Percentiles rank a stretch among this genome's conserved stretches.
phyloP scores from a whole-genome alignment of 495 filamentous ascomycete species.

The Tetracladium marchalianum region DNA sequence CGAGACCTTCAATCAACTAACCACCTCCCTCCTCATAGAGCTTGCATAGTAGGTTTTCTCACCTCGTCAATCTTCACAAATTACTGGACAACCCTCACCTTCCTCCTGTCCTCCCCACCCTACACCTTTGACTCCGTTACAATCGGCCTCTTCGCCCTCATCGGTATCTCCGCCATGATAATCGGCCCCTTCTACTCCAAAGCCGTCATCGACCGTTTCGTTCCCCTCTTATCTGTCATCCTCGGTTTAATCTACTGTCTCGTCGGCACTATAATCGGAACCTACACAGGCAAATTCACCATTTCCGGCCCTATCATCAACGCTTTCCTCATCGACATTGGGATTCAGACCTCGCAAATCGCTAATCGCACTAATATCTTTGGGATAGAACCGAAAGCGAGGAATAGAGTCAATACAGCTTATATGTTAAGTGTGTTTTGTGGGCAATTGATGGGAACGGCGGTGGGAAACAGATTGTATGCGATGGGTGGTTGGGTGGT shows the following conservation, averaged over 20 bases:
- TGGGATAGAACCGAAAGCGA: constrained; percentile 55
- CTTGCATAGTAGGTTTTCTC: constrained; percentile 47
- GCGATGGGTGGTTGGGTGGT: constrained; percentile 59
- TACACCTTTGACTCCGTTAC: constrained; percentile 56
- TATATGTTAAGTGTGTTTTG: constrained; percentile 71
- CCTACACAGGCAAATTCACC: constrained; percentile 52
- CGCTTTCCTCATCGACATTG: constrained; percentile 63
- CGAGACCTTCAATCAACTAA: no score
- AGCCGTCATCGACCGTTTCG: constrained; percentile 58
- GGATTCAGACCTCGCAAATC: constrained; percentile 64
- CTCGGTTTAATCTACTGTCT: constrained; percentile 49
- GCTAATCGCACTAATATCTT: constrained; percentile 68
- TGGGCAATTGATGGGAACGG: constrained; percentile 68
- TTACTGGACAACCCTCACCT: constrained; percentile 80
- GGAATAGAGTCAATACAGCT: constrained; percentile 72
- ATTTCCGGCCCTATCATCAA: constrained; percentile 70
- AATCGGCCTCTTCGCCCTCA: constrained; percentile 72
- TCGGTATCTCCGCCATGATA: constrained; percentile 60
- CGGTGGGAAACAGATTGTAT: constrained; percentile 62
- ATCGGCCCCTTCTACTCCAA: constrained; percentile 58
- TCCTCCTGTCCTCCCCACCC: constrained; percentile 57
- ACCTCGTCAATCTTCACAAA: constrained; percentile 49
- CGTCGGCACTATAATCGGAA: constrained; percentile 57
- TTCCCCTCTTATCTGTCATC: constrained; percentile 56
- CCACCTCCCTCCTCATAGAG: background rate